These are phyloP conservation scores for Apiospora saccharicola DNA, from an alignment of 2,329 filamentous ascomycete genomes.

Conservation along the genomic window DNA sequence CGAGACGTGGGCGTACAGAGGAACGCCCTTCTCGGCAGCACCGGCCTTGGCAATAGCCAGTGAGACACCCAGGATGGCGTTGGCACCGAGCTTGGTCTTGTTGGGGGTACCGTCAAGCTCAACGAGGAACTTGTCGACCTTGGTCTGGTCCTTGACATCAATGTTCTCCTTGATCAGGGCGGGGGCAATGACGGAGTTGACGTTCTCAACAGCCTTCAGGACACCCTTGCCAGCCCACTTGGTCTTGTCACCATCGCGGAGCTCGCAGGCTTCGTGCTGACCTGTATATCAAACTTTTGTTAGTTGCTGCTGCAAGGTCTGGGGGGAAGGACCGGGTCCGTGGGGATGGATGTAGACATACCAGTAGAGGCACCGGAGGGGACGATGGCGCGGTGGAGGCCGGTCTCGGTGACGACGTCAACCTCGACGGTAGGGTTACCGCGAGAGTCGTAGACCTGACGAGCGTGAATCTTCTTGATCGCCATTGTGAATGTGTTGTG, in stretches of 20 bases:
- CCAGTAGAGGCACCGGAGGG: slow-evolving; percentile 96
- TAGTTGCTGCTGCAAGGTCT: slow-evolving; percentile 30
- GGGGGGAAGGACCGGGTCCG: slow-evolving; percentile 28
- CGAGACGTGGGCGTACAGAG: slow-evolving; percentile 87
- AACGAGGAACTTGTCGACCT: slow-evolving; percentile 85
- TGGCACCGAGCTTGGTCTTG: slow-evolving; percentile 89
- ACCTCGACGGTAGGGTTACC: slow-evolving; percentile 99
- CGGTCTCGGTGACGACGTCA: slow-evolving; percentile 94
- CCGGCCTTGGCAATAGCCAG: slow-evolving; percentile 88
- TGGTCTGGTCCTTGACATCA: slow-evolving; percentile 86
- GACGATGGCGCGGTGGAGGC: slow-evolving; percentile 96
- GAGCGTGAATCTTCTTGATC: slow-evolving; percentile 88
- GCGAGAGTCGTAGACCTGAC: slow-evolving; percentile 98
- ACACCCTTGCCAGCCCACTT: slow-evolving; percentile 91
- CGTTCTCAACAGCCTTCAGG: slow-evolving; percentile 83
- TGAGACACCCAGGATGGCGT: slow-evolving; percentile 86
- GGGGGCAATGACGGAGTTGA: slow-evolving; percentile 82
- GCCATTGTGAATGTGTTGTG: slow-evolving; percentile 70
- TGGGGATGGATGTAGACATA: slow-evolving; percentile 53
- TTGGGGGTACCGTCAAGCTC: slow-evolving; percentile 84
- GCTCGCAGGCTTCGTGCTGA: slow-evolving; percentile 89
- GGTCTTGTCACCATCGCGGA: slow-evolving; percentile 87
- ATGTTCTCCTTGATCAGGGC: slow-evolving; percentile 82
- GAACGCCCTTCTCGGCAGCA: slow-evolving; percentile 87
- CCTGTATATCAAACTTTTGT: slow-evolving; percentile 56